These are phyloP conservation scores for Posidonia australis DNA, from an alignment of 106 monocot species.

Conservation along the genomic window DNA sequence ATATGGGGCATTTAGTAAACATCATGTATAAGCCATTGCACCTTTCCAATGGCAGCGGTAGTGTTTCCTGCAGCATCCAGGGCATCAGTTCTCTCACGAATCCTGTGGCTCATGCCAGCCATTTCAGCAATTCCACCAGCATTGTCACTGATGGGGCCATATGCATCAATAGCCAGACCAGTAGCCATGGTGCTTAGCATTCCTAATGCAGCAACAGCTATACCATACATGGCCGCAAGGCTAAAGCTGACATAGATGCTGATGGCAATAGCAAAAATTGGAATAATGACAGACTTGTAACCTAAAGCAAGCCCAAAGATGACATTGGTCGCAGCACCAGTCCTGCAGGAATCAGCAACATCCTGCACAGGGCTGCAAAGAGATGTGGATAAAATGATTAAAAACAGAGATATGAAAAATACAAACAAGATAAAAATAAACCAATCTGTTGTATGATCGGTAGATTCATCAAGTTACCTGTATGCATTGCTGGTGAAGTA, in stretches of 20 bases:
- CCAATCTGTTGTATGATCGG: neutral
- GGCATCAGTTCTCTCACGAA: conserved; percentile 23
- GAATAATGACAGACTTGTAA: conserved; percentile 26
- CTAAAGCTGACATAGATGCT: conserved; percentile 26
- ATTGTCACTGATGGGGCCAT: conserved; percentile 28
- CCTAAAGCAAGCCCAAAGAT: conserved; percentile 26
- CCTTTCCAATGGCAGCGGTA: conserved; percentile 29
- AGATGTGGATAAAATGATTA: neutral
- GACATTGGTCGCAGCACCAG: conserved; percentile 24
- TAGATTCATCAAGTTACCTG: conserved; percentile 1
- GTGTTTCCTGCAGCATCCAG: conserved; percentile 25
- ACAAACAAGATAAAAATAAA: neutral
- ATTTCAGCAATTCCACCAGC: conserved; percentile 28
- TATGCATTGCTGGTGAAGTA: conserved; percentile 28
- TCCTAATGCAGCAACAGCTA: conserved; percentile 21
- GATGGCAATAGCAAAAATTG: conserved; percentile 24
- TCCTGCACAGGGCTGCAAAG: conserved; percentile 20
- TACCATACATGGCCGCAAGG: conserved; percentile 26
- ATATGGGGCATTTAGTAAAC: neutral
- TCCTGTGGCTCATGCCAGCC: conserved; percentile 29
- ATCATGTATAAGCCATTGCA: neutral
- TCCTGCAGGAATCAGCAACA: conserved; percentile 30
- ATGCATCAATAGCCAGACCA: conserved; percentile 28
- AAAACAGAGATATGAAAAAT: neutral
- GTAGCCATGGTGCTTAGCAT: conserved; percentile 25